A percentile compares a stretch with the other conserved stretches of the same genome.
Evolutionary conservation across 1,284 basidiomycete genomes (phyloP).

Genomic region (Rhodotorula glutinis): DNA sequence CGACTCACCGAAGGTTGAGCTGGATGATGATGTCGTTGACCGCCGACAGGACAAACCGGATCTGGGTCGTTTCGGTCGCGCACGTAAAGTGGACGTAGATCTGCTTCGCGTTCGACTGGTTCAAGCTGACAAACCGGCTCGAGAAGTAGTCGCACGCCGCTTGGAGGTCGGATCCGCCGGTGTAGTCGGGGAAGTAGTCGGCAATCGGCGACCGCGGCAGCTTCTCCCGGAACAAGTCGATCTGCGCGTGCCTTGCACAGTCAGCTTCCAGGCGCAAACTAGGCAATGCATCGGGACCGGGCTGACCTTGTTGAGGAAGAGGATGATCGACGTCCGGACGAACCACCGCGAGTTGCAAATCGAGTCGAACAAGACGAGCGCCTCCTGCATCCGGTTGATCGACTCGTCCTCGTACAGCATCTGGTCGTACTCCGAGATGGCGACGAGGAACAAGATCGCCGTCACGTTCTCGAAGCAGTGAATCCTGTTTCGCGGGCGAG

Average conservation of each 20-base stretch:
- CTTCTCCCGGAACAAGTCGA: slow-evolving; percentile 93
- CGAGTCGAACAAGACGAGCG: slow-evolving; percentile 88
- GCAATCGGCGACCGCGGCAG: slow-evolving; percentile 78
- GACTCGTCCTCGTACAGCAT: slow-evolving; percentile 59
- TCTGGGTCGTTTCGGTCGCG: slow-evolving; percentile 44
- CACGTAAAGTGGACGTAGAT: slow-evolving; percentile 48
- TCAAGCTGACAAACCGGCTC: slow-evolving; percentile 43
- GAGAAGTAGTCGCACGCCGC: slow-evolving; percentile 46
- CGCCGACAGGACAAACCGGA: slow-evolving; percentile 57
- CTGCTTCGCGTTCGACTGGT: slow-evolving; percentile 54
- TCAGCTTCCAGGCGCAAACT: neutral
- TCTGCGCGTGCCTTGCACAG: slow-evolving; percentile 50
- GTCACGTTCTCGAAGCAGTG: slow-evolving; percentile 89
- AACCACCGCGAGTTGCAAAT: slow-evolving; percentile 47
- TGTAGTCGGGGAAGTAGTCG: slow-evolving; percentile 74
- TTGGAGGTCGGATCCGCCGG: slow-evolving; percentile 43
- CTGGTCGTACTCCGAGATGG: slow-evolving; percentile 86
- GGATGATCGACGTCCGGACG: slow-evolving; percentile 41
- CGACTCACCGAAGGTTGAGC: slow-evolving; percentile 55
- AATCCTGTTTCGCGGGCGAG: slow-evolving; percentile 49
- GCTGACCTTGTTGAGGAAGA: slow-evolving; percentile 49
- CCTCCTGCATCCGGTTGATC: slow-evolving; percentile 77
- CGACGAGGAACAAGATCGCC: slow-evolving; percentile 88
- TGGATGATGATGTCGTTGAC: slow-evolving; percentile 53
- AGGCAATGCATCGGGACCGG: no score